phyloP scores from a whole-genome alignment of 2,329 filamentous ascomycete species.

The Monosporascus sp. region DNA sequence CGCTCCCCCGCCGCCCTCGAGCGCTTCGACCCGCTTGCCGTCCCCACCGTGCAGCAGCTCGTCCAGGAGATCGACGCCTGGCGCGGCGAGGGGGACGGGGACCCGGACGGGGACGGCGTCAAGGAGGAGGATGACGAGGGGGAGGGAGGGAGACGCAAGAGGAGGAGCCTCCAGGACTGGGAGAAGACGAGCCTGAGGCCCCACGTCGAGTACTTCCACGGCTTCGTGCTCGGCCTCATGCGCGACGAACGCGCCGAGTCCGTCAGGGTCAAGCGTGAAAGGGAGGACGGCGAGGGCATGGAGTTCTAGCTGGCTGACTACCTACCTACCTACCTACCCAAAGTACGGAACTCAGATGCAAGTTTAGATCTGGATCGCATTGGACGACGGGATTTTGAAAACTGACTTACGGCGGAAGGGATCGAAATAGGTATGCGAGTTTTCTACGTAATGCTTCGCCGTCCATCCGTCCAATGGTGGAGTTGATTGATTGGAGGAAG shows the following conservation, averaged over 20 bases:
- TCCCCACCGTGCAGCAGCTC: conserved; percentile 84
- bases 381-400: too few species aligned
- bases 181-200: conserved; percentile 95
- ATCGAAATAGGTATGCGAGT: not conserved
- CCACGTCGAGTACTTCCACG: conserved; percentile 84
- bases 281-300: conserved; percentile 44
- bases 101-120: conserved; percentile 29
- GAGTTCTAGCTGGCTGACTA: conserved; percentile 40
- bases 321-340: not conserved
- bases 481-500: too few species aligned
- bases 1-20: conserved; percentile 50
- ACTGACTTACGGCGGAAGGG: too few species aligned
- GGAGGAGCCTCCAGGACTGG: conserved; percentile 66
- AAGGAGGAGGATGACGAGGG: conserved; percentile 21
- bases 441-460: too few species aligned
- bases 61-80: conserved; percentile 83
- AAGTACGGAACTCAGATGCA: too few species aligned
- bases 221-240: conserved; percentile 72
- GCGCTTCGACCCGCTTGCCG: conserved; percentile 76
- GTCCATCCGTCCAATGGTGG: too few species aligned
- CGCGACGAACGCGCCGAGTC: conserved; percentile 60
- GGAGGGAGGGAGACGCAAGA: conserved; percentile 22
- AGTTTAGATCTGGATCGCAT: too few species aligned
- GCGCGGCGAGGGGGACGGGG: conserved; percentile 43
- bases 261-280: conserved; percentile 48